Evolutionary conservation across 1,284 basidiomycete genomes (phyloP).

Genomic region (Sanghuangporus sanghuang): DNA sequence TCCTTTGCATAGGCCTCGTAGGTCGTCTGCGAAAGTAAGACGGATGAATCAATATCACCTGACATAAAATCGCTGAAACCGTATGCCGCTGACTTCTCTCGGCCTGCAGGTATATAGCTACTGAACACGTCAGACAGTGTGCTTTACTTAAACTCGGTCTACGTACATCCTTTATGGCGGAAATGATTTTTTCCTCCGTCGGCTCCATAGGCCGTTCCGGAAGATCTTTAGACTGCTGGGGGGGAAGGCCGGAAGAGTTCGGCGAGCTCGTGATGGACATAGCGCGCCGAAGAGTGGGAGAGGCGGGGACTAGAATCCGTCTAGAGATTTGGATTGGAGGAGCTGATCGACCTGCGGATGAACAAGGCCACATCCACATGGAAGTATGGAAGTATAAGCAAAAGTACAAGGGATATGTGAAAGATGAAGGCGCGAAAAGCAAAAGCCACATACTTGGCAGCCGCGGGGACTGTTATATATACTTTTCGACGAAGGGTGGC

Average conservation of each 20-base stretch:
- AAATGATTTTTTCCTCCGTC: slow-evolving; percentile 35
- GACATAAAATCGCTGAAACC: background rate
- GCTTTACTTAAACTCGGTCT: background rate
- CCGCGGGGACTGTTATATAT: background rate
- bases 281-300: slow-evolving; percentile 15
- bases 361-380: background rate
- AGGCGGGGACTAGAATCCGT: slow-evolving; percentile 9
- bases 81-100: slow-evolving; percentile 27
- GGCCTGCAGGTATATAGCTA: slow-evolving; percentile 43
- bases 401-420: background rate
- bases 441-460: background rate
- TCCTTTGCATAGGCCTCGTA: slow-evolving; percentile 41
- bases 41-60: background rate
- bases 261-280: slow-evolving; percentile 27
- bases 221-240: slow-evolving; percentile 34
- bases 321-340: slow-evolving; percentile 2
- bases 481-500: background rate
- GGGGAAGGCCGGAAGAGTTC: slow-evolving; percentile 39
- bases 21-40: slow-evolving; percentile 28
- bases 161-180: slow-evolving; percentile 35
- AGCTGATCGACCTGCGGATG: background rate
- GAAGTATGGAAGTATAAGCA: background rate
- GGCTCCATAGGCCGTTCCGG: slow-evolving; percentile 32
- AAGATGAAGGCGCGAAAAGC: background rate
- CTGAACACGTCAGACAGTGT: background rate